Evolutionary conservation across 129 eudicot species (phyloP), one percentile per base, ranked within the genome.

Genomic region (Artemisia tridentata): DNA sequence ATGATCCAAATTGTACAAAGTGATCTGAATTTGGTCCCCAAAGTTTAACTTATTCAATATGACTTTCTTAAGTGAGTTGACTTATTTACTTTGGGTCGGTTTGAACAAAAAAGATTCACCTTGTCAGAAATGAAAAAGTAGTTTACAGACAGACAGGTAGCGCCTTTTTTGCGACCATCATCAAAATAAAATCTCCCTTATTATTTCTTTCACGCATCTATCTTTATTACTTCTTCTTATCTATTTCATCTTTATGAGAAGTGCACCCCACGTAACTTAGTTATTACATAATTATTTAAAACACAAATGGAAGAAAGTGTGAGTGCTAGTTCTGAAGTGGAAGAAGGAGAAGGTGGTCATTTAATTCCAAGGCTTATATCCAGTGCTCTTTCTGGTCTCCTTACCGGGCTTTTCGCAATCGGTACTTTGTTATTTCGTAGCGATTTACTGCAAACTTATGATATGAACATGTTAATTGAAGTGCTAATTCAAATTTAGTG

Each of bases 371-470:
- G 58, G 47, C 62, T 83, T 16, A 70, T 83, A 53, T 62, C 79
- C n/a, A 50, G 70, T 23, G 87, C 81, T 12, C 62, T 86, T 41
- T 86, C 88, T 21, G 77, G 76, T 23, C 84, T 86, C 58, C 84
- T 86, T 3, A 86, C 84, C 2, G 84, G 76, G 9, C 55, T 84
- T 65, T 86, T 86, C 47, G 84, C 86, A n/a, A 72, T 84, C 34
- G 92, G 88, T 86, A 83, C 20, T 34, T 29, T 15, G 1, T 4
- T 20, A 43, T 38, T 45, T 16, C 11, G 5, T n/a, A n/a, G n/a
- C n/a, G n/a, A n/a, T n/a, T n/a, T n/a, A n/a, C n/a, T n/a, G 43
- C 43, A 34, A 7, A 34, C 43, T 34, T 5, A 5, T 34, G 25
- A 4, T 54, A 54, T 17, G 9, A 53, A 53, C 53, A 41, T 69